Percentiles rank a stretch among this genome's conserved stretches.
phyloP scores from a whole-genome alignment of 2,329 filamentous ascomycete genomes.

The Trichophyton mentagrophytes region DNA sequence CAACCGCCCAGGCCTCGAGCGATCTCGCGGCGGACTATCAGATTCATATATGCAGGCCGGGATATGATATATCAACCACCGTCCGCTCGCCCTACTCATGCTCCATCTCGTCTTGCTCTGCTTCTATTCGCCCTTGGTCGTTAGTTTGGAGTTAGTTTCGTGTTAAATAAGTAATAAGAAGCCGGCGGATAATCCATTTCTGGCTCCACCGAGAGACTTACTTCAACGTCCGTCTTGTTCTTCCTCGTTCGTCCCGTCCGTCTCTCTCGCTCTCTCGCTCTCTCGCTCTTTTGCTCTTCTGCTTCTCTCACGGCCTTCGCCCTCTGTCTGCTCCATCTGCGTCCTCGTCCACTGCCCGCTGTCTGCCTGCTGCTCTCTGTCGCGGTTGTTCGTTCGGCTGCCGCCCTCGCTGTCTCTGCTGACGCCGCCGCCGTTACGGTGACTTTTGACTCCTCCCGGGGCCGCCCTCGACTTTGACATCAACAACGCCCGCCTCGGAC shows the following conservation, averaged over 20 bases:
- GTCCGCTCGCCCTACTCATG: neutral
- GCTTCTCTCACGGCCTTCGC: no score
- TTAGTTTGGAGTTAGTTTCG: conserved; percentile 2
- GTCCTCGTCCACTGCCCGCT: neutral
- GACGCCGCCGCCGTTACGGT: no score
- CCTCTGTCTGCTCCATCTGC: neutral
- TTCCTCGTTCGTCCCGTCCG: neutral
- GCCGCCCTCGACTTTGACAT: neutral
- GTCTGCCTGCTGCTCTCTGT: neutral
- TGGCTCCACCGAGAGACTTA: neutral
- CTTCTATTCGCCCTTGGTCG: neutral
- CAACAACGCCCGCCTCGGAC: neutral
- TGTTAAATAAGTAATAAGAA: neutral
- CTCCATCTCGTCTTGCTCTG: neutral
- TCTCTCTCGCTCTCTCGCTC: neutral
- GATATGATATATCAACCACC: conserved; percentile 2
- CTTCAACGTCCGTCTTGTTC: neutral
- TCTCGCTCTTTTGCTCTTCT: neutral
- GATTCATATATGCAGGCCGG: neutral
- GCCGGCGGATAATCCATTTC: conserved; percentile 1
- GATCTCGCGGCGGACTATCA: neutral
- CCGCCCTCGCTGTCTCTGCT: neutral
- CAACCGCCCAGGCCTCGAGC: neutral
- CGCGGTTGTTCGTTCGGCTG: neutral
- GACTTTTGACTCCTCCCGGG: no score